phyloP scores from a whole-genome alignment of 768 basidiomycete genomes.

The Lactarius sp. region DNA sequence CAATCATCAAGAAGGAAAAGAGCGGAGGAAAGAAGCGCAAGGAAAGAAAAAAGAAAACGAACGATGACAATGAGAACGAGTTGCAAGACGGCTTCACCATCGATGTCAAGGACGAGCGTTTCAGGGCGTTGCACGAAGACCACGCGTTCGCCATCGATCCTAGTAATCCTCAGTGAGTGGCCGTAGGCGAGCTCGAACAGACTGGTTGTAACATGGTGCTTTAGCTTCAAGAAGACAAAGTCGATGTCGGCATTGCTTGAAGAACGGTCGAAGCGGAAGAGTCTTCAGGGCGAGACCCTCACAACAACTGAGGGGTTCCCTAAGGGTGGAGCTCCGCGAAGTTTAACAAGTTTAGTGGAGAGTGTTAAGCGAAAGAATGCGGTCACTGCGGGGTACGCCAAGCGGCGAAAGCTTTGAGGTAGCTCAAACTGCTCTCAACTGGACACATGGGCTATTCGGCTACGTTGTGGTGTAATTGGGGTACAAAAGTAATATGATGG shows the following conservation, averaged over 20 bases:
- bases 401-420: conserved; percentile 34
- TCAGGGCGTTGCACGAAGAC: conserved; percentile 83
- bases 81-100: conserved; percentile 78
- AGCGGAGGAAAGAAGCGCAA: conserved; percentile 39
- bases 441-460: background rate
- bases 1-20: conserved; percentile 85
- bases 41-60: conserved; percentile 42
- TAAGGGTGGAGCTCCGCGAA: conserved; percentile 24
- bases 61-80: conserved; percentile 52
- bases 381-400: conserved; percentile 27
- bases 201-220: conserved; percentile 13
- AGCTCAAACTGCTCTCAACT: background rate
- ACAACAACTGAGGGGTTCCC: conserved; percentile 1
- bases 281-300: conserved; percentile 6
- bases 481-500: conserved; percentile 4
- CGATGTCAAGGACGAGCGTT: conserved; percentile 83
- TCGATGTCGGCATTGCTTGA: conserved; percentile 80
- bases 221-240: conserved; percentile 88
- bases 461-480: background rate
- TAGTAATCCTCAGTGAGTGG: conserved; percentile 83
- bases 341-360: conserved; percentile 67
- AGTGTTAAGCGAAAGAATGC: conserved; percentile 79
- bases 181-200: background rate
- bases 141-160: conserved; percentile 94
- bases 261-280: conserved; percentile 69